phyloP scores from a whole-genome alignment of 2,329 filamentous ascomycete genomes.

The Fusarium siculi region DNA sequence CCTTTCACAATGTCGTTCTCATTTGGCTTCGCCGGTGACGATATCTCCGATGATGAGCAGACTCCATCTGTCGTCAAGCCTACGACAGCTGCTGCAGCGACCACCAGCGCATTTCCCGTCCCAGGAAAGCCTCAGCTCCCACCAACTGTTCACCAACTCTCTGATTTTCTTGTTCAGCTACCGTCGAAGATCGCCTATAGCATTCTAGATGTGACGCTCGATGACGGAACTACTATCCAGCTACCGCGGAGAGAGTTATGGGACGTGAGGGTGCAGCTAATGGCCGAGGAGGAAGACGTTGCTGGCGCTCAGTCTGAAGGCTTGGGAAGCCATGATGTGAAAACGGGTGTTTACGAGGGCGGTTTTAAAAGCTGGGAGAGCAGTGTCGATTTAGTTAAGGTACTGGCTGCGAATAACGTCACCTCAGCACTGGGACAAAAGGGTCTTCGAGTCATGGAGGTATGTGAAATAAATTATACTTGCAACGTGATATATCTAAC shows the following conservation, averaged over 20 bases:
- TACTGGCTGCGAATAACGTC: slow-evolving; percentile 61
- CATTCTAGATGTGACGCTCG: slow-evolving; percentile 67
- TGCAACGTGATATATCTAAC: slow-evolving; percentile 26
- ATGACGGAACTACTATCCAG: slow-evolving; percentile 62
- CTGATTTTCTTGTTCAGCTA: slow-evolving; percentile 64
- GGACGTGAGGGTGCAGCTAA: slow-evolving; percentile 83
- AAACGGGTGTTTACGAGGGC: slow-evolving; percentile 85
- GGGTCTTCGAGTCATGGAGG: slow-evolving; percentile 63
- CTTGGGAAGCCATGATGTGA: slow-evolving; percentile 77
- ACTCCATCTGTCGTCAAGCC: slow-evolving; percentile 33
- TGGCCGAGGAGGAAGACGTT: slow-evolving; percentile 72
- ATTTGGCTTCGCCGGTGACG: slow-evolving; percentile 71
- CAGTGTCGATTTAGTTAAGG: slow-evolving; percentile 80
- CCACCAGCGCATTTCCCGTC: slow-evolving; percentile 65
- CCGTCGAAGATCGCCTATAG: slow-evolving; percentile 81
- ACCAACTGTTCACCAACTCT: slow-evolving; percentile 62
- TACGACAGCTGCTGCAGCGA: slow-evolving; percentile 41
- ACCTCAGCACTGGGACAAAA: slow-evolving; percentile 46
- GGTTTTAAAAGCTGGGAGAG: slow-evolving; percentile 94
- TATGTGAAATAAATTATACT: slow-evolving; percentile 47
- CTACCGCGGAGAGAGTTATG: slow-evolving; percentile 82
- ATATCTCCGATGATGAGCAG: slow-evolving; percentile 63
- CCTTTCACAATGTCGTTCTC: slow-evolving; percentile 60
- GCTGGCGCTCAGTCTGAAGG: slow-evolving; percentile 53
- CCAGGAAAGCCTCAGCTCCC: slow-evolving; percentile 69